Conservation (phyloP, 345 rosid species). For the Alliaria petiolata region DNA sequence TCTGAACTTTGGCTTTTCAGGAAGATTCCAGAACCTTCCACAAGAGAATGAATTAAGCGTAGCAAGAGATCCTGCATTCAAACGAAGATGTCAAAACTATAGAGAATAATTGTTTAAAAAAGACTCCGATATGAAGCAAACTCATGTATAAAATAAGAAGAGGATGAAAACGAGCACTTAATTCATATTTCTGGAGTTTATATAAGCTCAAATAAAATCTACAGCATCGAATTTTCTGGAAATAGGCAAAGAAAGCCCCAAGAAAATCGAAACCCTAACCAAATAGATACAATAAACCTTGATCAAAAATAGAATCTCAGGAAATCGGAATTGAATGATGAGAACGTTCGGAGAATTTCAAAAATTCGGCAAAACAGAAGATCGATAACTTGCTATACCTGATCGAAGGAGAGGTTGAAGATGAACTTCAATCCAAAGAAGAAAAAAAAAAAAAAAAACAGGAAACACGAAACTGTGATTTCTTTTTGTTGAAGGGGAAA, state of each 20-base stretch:
- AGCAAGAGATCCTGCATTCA: background rate
- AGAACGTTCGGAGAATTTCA: background rate
- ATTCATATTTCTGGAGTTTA: background rate
- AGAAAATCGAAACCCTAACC: background rate
- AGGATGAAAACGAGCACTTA: background rate
- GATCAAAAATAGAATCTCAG: background rate
- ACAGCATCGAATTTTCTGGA: background rate
- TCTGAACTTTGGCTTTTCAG: constrained; percentile 12
- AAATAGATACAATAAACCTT: background rate
- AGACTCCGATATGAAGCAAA: background rate
- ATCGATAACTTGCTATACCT: constrained; percentile 8
- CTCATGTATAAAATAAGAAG: background rate
- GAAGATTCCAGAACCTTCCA: constrained; percentile 4
- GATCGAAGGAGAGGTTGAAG: background rate
- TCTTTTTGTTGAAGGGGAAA: background rate
- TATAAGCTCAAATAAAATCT: background rate
- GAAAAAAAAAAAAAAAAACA: background rate
- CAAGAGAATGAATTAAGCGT: background rate
- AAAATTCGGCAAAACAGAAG: background rate
- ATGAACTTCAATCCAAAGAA: background rate
- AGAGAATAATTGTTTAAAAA: too few species aligned
- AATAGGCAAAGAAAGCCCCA: background rate
- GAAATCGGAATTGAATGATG: background rate
- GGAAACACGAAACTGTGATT: constrained; percentile 2
- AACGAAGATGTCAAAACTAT: too few species aligned